phyloP scores from a whole-genome alignment of 495 filamentous ascomycete genomes.

The Penicillium robsamsonii region DNA sequence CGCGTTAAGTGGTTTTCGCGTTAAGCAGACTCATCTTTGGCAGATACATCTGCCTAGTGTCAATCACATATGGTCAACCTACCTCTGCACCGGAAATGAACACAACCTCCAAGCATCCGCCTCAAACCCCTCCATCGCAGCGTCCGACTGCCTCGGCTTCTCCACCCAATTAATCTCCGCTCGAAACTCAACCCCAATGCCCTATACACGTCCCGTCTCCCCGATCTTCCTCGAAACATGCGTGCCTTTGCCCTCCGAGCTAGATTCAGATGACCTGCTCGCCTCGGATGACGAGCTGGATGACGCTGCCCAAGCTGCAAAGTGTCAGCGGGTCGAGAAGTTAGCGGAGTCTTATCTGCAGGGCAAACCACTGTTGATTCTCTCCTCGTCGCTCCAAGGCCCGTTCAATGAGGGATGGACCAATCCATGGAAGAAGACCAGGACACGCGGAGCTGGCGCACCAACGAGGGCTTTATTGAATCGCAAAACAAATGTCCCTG shows the following conservation, averaged over 20 bases:
- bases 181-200: slow-evolving; percentile 35
- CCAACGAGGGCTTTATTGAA: not conserved
- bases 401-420: slow-evolving; percentile 63
- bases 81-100: slow-evolving; percentile 30
- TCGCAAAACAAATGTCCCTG: not conserved
- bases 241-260: slow-evolving; percentile 36
- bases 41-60: not conserved
- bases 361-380: slow-evolving; percentile 56
- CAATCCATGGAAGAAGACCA: slow-evolving; percentile 60
- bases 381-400: slow-evolving; percentile 60
- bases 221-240: slow-evolving; percentile 47
- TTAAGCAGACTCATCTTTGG: slow-evolving; percentile 17
- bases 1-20: slow-evolving; percentile 43
- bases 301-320: slow-evolving; percentile 45
- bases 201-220: slow-evolving; percentile 38
- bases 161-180: slow-evolving; percentile 6
- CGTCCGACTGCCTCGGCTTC: slow-evolving; percentile 23
- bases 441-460: slow-evolving; percentile 7
- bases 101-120: slow-evolving; percentile 5
- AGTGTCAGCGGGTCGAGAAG: slow-evolving; percentile 56
- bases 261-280: slow-evolving; percentile 42
- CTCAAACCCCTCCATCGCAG: slow-evolving; percentile 21
- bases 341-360: slow-evolving; percentile 57
- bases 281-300: slow-evolving; percentile 62
- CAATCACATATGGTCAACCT: slow-evolving; percentile 1